These are phyloP conservation scores for Miscanthus lutarioriparius DNA, from an alignment of 176 grass and related monocot species.

Conservation along the genomic window DNA sequence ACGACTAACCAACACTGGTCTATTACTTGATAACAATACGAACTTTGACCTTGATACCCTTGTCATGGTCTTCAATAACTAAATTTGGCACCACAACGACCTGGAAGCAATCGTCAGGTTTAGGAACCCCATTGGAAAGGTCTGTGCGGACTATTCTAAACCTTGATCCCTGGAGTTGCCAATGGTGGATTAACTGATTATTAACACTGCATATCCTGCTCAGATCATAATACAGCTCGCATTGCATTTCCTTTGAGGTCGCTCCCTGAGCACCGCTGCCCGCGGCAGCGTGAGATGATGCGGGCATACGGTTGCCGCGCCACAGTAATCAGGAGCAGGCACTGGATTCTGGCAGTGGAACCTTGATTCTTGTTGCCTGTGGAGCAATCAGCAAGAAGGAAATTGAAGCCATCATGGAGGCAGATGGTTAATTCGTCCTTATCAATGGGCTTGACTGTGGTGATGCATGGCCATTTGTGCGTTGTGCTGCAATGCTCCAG, in stretches of 20 bases:
- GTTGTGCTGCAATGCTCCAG: neutral
- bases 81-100: neutral
- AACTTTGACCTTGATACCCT: neutral
- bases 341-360: neutral
- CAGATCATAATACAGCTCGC: too few species aligned
- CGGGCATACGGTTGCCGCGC: neutral
- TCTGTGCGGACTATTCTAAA: neutral
- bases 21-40: neutral
- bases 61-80: neutral
- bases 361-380: neutral
- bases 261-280: too few species aligned
- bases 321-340: neutral
- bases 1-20: neutral
- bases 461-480: neutral
- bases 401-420: neutral
- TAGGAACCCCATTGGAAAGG: neutral
- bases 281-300: neutral
- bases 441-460: neutral
- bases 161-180: neutral
- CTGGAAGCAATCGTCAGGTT: neutral
- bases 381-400: neutral
- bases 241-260: neutral
- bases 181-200: neutral
- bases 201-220: too few species aligned
- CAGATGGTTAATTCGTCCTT: rapidly evolving